Conservation (phyloP, 257 asterid species). For the Euphrasia confusa region DNA sequence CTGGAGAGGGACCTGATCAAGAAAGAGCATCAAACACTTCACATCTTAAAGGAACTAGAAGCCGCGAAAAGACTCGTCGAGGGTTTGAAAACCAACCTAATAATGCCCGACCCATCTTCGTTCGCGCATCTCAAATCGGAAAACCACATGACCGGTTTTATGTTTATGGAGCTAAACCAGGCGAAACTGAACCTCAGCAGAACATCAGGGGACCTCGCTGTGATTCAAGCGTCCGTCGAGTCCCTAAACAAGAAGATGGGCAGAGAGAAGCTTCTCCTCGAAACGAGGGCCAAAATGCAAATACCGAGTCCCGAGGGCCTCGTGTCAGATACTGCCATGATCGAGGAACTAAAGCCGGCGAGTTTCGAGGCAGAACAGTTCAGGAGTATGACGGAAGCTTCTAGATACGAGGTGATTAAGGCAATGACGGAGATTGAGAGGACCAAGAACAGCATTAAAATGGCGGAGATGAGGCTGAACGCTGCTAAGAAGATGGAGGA, state of each 20-base stretch:
- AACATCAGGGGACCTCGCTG: constrained; percentile 67
- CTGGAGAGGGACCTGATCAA: constrained; percentile 61
- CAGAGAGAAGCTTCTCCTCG: constrained; percentile 37
- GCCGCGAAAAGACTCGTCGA: constrained; percentile 57
- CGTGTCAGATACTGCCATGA: constrained; percentile 31
- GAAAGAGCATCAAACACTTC: constrained; percentile 65
- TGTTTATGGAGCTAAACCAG: constrained; percentile 57
- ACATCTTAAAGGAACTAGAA: constrained; percentile 61
- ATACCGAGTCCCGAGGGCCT: constrained; percentile 5
- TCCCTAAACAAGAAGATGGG: constrained; percentile 60
- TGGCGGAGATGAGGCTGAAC: constrained; percentile 87
- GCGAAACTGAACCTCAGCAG: constrained; percentile 65
- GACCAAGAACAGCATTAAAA: constrained; percentile 66
- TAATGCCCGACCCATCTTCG: constrained; percentile 47
- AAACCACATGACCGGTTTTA: constrained; percentile 24
- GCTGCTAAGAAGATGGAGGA: constrained; percentile 79
- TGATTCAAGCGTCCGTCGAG: constrained; percentile 76
- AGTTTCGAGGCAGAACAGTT: constrained; percentile 72
- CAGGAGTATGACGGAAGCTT: constrained; percentile 85
- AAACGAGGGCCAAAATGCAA: constrained; percentile 33
- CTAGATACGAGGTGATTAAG: constrained; percentile 78
- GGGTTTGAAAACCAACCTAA: constrained; percentile 43
- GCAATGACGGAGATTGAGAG: constrained; percentile 85
- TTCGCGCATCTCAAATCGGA: constrained; percentile 22
- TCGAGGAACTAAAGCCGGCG: constrained; percentile 38